These are phyloP conservation scores for Citrus reticulata DNA, from an alignment of 345 rosid genomes.

Conservation along the genomic window DNA sequence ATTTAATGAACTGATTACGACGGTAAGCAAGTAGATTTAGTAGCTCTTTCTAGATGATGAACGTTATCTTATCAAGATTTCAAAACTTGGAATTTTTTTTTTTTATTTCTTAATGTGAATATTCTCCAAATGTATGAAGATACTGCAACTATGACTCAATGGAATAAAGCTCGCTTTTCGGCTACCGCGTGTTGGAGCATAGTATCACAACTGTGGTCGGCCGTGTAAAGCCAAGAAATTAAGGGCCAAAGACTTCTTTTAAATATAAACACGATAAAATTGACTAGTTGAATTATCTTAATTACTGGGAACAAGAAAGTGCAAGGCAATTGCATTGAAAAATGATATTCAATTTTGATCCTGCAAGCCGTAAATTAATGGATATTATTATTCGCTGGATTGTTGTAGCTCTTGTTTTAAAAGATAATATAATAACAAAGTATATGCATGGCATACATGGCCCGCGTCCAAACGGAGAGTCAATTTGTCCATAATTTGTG, in stretches of 20 bases:
- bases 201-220: not conserved
- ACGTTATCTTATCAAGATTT: not conserved
- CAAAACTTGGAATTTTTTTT: not conserved
- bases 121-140: not conserved
- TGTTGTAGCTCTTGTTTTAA: not conserved
- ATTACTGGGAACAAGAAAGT: not conserved
- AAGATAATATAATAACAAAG: not conserved
- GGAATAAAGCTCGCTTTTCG: not conserved
- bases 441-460: not conserved
- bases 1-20: not conserved
- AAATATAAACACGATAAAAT: not conserved
- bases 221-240: not conserved
- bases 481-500: not conserved
- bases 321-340: not conserved
- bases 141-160: not conserved
- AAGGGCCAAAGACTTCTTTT: not conserved
- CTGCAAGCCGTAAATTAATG: not conserved
- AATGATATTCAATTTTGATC: not conserved
- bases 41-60: not conserved
- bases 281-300: not conserved
- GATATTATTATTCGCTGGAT: not conserved
- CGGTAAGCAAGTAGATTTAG: not conserved
- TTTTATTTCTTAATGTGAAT: not conserved
- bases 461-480: not conserved
- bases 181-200: not conserved